Evolutionary conservation across 2,329 filamentous ascomycete species (phyloP).

Genomic region (Aspergillus viridinutans): DNA sequence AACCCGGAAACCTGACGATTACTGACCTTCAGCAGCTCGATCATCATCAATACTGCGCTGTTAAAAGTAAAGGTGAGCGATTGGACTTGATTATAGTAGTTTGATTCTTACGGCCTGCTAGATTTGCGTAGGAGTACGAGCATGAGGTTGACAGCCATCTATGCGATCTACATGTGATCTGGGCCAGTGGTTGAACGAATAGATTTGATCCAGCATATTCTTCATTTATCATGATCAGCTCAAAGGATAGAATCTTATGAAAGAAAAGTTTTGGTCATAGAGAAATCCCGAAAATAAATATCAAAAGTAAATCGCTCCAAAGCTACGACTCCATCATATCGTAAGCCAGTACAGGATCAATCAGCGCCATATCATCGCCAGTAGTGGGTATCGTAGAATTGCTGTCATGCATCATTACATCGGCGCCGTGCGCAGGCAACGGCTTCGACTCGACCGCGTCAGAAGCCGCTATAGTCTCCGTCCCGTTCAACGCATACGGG

Average conservation of each 20-base stretch:
- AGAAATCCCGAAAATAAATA: background rate
- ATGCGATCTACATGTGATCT: background rate
- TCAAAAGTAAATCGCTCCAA: slow-evolving; percentile 1
- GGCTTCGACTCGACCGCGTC: background rate
- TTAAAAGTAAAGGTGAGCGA: no score
- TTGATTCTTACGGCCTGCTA: background rate
- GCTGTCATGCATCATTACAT: slow-evolving; percentile 25
- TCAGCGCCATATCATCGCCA: slow-evolving; percentile 29
- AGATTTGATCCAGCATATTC: background rate
- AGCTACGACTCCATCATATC: slow-evolving; percentile 21
- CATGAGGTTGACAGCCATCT: background rate
- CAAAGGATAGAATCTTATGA: background rate
- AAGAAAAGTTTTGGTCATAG: background rate
- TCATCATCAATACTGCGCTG: background rate
- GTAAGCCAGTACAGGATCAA: slow-evolving; percentile 33
- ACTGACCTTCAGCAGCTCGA: background rate
- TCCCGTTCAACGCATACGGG: slow-evolving; percentile 7
- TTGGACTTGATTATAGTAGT: background rate
- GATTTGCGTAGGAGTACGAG: background rate
- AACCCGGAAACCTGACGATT: background rate
- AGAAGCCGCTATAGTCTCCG: background rate
- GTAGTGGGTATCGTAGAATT: slow-evolving; percentile 26
- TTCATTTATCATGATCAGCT: background rate
- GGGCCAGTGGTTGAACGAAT: background rate
- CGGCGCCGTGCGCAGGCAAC: slow-evolving; percentile 6